Conservation (phyloP, 208 protist genomes). For the Leishmania tropica region DNA sequence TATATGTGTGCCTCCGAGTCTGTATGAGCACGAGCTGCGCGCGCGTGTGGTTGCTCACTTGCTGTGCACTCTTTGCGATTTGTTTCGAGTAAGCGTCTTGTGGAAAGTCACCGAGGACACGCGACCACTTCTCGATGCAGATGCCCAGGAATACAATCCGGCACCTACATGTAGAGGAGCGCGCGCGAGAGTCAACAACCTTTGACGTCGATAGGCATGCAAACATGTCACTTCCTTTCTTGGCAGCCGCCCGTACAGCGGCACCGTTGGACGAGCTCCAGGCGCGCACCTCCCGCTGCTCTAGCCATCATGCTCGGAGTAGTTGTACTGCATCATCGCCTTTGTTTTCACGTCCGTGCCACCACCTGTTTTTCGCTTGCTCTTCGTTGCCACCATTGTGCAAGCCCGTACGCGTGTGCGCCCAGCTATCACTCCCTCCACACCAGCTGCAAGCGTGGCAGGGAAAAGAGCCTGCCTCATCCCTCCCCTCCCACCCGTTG, state of each 20-base stretch:
- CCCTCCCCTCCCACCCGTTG: neutral
- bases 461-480: neutral
- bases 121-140: neutral
- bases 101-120: neutral
- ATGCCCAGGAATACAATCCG: neutral
- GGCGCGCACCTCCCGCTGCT: neutral
- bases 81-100: neutral
- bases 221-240: neutral
- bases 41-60: neutral
- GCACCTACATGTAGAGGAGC: neutral
- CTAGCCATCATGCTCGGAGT: neutral
- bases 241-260: neutral
- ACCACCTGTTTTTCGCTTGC: neutral
- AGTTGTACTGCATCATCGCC: neutral
- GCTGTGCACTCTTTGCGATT: neutral
- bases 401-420: neutral
- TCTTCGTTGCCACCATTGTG: neutral
- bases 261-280: neutral
- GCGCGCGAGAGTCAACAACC: neutral
- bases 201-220: neutral
- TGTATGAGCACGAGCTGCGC: neutral
- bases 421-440: neutral
- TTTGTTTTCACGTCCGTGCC: neutral
- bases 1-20: neutral
- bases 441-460: neutral